phyloP scores from a whole-genome alignment of 108 stramenopile genomes.

The Pseudonitzschia multistriata region DNA sequence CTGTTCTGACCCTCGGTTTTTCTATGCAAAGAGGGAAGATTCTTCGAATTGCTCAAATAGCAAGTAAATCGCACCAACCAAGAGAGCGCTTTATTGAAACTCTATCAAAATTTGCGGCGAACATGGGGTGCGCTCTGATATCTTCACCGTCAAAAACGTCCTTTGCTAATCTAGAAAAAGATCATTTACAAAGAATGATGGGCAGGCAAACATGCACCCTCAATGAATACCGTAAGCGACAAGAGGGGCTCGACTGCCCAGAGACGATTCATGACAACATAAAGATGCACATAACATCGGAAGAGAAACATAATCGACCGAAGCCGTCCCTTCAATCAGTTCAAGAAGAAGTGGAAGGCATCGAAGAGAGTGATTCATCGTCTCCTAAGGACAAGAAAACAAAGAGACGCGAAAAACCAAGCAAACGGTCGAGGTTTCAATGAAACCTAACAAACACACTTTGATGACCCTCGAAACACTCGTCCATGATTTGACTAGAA shows the following conservation, averaged over 20 bases:
- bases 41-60: slow-evolving; percentile 50
- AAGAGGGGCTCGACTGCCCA: background rate
- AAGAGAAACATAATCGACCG: slow-evolving; percentile 1
- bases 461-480: no score
- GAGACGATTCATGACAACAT: slow-evolving; percentile 2
- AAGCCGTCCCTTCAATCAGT: slow-evolving; percentile 32
- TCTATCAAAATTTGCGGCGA: slow-evolving; percentile 57
- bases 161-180: slow-evolving; percentile 1
- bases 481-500: no score
- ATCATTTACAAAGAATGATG: slow-evolving; percentile 13
- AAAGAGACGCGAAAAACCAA: slow-evolving; percentile 33
- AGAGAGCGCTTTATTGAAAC: slow-evolving; percentile 70
- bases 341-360: slow-evolving; percentile 38
- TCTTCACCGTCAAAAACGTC: background rate
- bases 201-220: slow-evolving; percentile 2
- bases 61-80: slow-evolving; percentile 63
- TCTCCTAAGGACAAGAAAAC: slow-evolving; percentile 13
- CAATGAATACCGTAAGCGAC: background rate
- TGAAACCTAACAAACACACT: no score
- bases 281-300: background rate
- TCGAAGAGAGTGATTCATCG: slow-evolving; percentile 29
- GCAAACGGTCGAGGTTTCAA: slow-evolving; percentile 39
- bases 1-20: slow-evolving; percentile 59
- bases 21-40: slow-evolving; percentile 44
- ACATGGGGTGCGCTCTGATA: slow-evolving; percentile 50